Conservation (phyloP, 352 stramenopile genomes). For the Phytophthora crassamura region DNA sequence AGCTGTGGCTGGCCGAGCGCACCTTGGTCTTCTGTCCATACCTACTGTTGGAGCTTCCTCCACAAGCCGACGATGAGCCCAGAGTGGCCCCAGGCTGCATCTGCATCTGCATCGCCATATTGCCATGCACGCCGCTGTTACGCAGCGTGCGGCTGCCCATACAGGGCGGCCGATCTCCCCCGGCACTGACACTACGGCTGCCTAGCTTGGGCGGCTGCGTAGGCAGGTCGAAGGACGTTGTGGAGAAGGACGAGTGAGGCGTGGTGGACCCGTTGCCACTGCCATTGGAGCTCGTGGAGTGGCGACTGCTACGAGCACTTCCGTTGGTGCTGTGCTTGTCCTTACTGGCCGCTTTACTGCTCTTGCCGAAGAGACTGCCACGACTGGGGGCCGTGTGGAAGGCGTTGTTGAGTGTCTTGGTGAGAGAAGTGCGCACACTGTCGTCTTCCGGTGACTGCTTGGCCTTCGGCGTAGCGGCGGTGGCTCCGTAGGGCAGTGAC, state of each 20-base stretch:
- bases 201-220: conserved; percentile 39
- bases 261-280: background rate
- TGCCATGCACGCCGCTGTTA: conserved; percentile 37
- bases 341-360: conserved; percentile 15
- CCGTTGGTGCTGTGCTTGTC: background rate
- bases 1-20: conserved; percentile 21
- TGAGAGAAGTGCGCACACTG: conserved; percentile 28
- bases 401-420: conserved; percentile 33
- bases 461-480: conserved; percentile 40
- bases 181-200: conserved; percentile 38
- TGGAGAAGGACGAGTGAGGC: conserved; percentile 28
- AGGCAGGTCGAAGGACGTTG: conserved; percentile 29
- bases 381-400: conserved; percentile 31
- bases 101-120: conserved; percentile 30
- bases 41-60: conserved; percentile 6
- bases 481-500: conserved; percentile 46
- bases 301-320: conserved; percentile 17
- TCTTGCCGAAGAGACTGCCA: conserved; percentile 33
- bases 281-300: conserved; percentile 19
- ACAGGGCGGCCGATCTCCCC: conserved; percentile 23
- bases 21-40: conserved; percentile 24
- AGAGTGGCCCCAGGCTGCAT: conserved; percentile 20
- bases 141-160: conserved; percentile 28
- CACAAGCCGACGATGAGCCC: background rate
- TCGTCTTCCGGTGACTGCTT: conserved; percentile 26